Base-by-base conservation (phyloP, 1,284 basidiomycete genomes). In the Hortiboletus rubellus region DNA sequence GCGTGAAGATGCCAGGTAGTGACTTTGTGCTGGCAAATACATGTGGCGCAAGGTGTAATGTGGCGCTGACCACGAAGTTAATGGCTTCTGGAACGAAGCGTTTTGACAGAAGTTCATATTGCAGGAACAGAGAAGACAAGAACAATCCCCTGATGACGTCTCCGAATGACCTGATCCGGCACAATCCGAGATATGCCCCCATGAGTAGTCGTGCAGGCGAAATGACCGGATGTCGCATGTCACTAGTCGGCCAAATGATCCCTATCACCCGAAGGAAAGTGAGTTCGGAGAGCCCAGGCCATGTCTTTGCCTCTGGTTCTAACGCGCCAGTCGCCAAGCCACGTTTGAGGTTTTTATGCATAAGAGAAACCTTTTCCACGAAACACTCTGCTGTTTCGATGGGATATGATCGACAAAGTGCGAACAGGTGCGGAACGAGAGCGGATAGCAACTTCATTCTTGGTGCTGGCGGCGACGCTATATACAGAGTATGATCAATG, bases 341-440 rank as follows among this genome's bases (percentile, higher is more conserved):
- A 7, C 87, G 86, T 55, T 86, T 86, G 49, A 99, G 84, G 72
- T 98, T 98, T 76, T 95, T 95, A 73, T 98, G 89, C 93, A 98
- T 97, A 11, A 98, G 74, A 1, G 82, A 77, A 46, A 99, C 81
- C 74, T 98, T 98, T 49, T 82, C 76, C 58, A 91, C 84, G 72
- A 96, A 95, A 67, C 88, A 83, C 49, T 86, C 82, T 0, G 96
- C 92, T 6, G 89, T 82, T 44, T 87, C 83, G 52, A 90, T 81
- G 0, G 96, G 93, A 74, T 96, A 96, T 22, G 87, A 78, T 65
- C 87, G 86, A 34, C 89, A 85, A 44, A 99, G 84, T 14, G 89
- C 82, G 61, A 83, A 84, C 52, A 99, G 78, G 64, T 97, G 95
- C 7, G 92, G 89, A n/a, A 91, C 73, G 41, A 99, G 79, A 8